Percentiles rank a stretch among this genome's conserved stretches.
These are phyloP conservation scores for Pouteria glomerata DNA, from an alignment of 148 eudicot genomes.

Conservation along the genomic window DNA sequence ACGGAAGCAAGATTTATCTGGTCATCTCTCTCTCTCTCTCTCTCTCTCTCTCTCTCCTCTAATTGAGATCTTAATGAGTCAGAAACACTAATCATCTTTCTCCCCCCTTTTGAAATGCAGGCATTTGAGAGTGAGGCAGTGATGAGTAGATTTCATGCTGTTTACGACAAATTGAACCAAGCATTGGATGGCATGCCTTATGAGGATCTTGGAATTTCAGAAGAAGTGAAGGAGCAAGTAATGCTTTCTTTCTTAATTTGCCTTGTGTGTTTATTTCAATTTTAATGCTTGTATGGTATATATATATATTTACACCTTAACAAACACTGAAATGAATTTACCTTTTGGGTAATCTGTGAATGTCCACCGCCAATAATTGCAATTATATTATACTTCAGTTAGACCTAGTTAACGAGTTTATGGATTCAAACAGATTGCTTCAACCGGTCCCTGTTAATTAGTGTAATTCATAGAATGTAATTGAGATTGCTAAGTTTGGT, in stretches of 20 bases:
- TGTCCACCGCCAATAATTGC: background rate
- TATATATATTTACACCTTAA: background rate
- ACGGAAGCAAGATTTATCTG: conserved; percentile 77
- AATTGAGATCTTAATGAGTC: too few species aligned
- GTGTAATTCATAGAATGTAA: too few species aligned
- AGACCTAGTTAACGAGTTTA: too few species aligned
- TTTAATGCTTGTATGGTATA: too few species aligned
- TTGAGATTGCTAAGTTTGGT: too few species aligned
- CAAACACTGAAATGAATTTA: background rate
- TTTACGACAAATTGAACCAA: conserved; percentile 49
- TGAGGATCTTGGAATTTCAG: conserved; percentile 60
- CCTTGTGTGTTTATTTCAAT: too few species aligned
- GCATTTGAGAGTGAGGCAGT: conserved; percentile 67
- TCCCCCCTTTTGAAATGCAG: conserved; percentile 23
- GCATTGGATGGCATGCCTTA: conserved; percentile 65
- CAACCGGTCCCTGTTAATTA: too few species aligned
- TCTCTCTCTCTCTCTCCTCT: conserved; percentile 2
- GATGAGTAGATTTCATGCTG: conserved; percentile 43
- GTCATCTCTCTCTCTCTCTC: conserved; percentile 16
- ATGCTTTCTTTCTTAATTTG: background rate
- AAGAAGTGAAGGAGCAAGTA: conserved; percentile 80
- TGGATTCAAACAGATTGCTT: too few species aligned
- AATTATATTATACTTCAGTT: background rate
- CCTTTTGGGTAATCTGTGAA: background rate
- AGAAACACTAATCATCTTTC: too few species aligned